These are phyloP conservation scores for Eucalyptus pauciflora DNA, from an alignment of 345 rosid species.

Conservation along the genomic window DNA sequence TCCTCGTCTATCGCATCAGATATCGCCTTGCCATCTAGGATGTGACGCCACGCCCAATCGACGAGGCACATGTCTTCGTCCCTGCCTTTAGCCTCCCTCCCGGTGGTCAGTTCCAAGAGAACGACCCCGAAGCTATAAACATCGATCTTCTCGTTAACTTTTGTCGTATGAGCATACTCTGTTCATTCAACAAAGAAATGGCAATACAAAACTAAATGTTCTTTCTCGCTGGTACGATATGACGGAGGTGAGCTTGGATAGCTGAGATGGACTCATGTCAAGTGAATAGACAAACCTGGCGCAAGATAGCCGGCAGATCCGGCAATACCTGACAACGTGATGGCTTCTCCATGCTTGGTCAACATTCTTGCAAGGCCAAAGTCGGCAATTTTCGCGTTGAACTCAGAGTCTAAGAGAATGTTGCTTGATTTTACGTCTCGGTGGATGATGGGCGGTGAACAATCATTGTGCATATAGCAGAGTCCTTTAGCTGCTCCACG, in stretches of 20 bases:
- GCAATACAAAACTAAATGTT: neutral
- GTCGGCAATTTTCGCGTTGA: slow-evolving; percentile 52
- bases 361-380: slow-evolving; percentile 57
- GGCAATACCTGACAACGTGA: slow-evolving; percentile 37
- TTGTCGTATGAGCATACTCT: slow-evolving; percentile 44
- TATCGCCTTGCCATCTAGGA: slow-evolving; percentile 12
- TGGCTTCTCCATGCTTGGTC: slow-evolving; percentile 22
- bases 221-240: neutral
- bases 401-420: slow-evolving; percentile 44
- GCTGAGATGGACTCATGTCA: neutral
- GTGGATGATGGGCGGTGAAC: slow-evolving; percentile 46
- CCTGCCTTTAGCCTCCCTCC: slow-evolving; percentile 31
- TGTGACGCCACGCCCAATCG: slow-evolving; percentile 47
- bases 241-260: neutral
- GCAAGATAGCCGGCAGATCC: slow-evolving; percentile 64
- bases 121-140: slow-evolving; percentile 66
- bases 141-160: slow-evolving; percentile 47
- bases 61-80: slow-evolving; percentile 44
- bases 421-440: slow-evolving; percentile 67
- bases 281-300: slow-evolving; percentile 21
- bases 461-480: slow-evolving; percentile 59
- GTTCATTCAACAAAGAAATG: neutral
- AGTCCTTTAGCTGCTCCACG: slow-evolving; percentile 55
- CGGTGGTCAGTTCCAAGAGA: slow-evolving; percentile 48
- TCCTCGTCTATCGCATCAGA: slow-evolving; percentile 26